phyloP scores from a whole-genome alignment of 78 protist genomes.

The Speleostelium caveatum region DNA sequence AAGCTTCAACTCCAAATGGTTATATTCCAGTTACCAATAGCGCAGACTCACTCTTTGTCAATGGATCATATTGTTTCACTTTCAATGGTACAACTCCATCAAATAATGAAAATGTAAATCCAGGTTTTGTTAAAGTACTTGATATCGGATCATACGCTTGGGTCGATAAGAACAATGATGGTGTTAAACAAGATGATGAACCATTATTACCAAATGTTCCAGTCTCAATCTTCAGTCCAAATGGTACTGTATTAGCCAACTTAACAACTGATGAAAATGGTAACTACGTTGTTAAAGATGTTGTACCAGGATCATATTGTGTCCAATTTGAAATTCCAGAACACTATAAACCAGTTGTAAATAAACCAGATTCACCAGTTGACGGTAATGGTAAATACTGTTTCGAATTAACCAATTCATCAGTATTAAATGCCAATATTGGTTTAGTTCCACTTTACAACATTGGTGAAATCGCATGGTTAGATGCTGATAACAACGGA shows the following conservation, averaged over 20 bases:
- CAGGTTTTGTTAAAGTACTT: slow-evolving; percentile 22
- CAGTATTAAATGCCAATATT: no score
- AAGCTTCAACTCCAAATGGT: background rate
- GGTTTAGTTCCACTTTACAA: no score
- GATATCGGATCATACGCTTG: slow-evolving; percentile 19
- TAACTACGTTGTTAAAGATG: slow-evolving; percentile 2
- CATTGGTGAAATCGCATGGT: no score
- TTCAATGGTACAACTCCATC: background rate
- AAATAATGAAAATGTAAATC: background rate
- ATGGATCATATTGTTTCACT: background rate
- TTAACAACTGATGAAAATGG: slow-evolving; percentile 15
- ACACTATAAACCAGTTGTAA: no score
- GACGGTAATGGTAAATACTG: no score
- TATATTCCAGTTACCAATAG: slow-evolving; percentile 16
- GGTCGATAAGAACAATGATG: slow-evolving; percentile 27
- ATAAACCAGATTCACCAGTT: no score
- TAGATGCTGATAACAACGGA: no score
- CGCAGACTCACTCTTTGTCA: background rate
- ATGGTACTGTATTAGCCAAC: slow-evolving; percentile 5
- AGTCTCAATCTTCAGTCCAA: background rate
- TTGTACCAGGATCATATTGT: slow-evolving; percentile 39
- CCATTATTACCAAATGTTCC: background rate
- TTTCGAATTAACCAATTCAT: no score
- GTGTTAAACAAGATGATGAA: background rate
- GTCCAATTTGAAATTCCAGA: no score